Conservation (phyloP, 805 yeast genomes). For the Kregervanrija pseudodelftensis region DNA sequence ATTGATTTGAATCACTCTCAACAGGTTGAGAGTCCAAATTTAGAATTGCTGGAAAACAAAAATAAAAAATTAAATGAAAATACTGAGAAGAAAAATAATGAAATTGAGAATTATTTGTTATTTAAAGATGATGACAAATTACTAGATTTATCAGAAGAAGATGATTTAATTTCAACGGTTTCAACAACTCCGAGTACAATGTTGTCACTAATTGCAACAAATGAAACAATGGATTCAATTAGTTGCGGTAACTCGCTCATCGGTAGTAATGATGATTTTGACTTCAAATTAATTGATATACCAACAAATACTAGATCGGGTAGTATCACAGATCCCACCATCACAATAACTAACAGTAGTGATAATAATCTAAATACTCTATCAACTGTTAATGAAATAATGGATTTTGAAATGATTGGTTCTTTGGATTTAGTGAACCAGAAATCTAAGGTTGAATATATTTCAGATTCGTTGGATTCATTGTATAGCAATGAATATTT, state of each 20-base stretch:
- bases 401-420: slow-evolving; percentile 3
- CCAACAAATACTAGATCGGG: not conserved
- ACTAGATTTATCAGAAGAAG: slow-evolving; percentile 19
- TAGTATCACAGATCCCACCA: not conserved
- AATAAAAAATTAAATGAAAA: not conserved
- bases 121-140: slow-evolving; percentile 10
- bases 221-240: slow-evolving; percentile 22
- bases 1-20: slow-evolving; percentile 27
- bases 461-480: not conserved
- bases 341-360: not conserved
- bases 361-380: too few species aligned
- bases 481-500: slow-evolving; percentile 12
- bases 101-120: not conserved
- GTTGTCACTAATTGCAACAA: slow-evolving; percentile 22
- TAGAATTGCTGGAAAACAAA: not conserved
- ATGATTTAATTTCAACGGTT: slow-evolving; percentile 22
- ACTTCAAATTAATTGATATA: slow-evolving; percentile 3
- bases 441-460: not conserved
- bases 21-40: not conserved
- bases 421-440: too few species aligned
- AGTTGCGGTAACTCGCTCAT: slow-evolving; percentile 7
- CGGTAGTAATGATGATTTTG: slow-evolving; percentile 4
- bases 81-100: not conserved
- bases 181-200: slow-evolving; percentile 18
- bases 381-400: not conserved